Evolutionary conservation across 768 basidiomycete genomes (phyloP), one percentile per base, ranked within the genome.

Genomic region (Phlebiopsis flavidoalba): DNA sequence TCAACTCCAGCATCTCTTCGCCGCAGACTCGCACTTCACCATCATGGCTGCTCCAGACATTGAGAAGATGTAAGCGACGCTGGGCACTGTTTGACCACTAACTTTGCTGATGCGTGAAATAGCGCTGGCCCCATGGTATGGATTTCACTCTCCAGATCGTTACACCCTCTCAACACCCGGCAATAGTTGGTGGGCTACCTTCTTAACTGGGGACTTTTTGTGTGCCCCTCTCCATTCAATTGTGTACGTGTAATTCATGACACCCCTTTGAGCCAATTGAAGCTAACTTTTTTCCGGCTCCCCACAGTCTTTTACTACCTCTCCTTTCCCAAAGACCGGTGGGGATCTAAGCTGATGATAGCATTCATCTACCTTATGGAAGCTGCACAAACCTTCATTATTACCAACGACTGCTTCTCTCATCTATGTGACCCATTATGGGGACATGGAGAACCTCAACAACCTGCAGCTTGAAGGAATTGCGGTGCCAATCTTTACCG

Each of bases 371-470:
- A 43, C 21, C 11, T 47, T 11, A 35, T 64, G 14, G 63, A 64
- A 37, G 15, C 52, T 31, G 47, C 51, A 12, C 55, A 69, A 61
- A 61, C 66, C n/a, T 60, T 69, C n/a, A 48, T 64, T n/a, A 51
- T 62, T 4, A 65, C 65, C 5, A 12, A 64, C 11, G 69, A 70
- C 36, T 69, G 66, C 1, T 73, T 68, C n/a, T 55, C 55, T 63
- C 15, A 65, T 65, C 17, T 71, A 70, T 51, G 71, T 63, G 8
- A 62, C 58, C 1, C 67, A 67, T 3, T 73, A 65, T 63, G 72
- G 72, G 3, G 45, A 59, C 53, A 36, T 49, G 33, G 53, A 19
- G 17, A 40, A 45, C n/a, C 59, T 63, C 35, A 24, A 59, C 8
- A 47, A 21, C 36, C 10, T 31, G 4, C 22, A 47, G 24, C 36